phyloP scores from a whole-genome alignment of 176 grass and related monocot species.

The Musa troglodytarum region DNA sequence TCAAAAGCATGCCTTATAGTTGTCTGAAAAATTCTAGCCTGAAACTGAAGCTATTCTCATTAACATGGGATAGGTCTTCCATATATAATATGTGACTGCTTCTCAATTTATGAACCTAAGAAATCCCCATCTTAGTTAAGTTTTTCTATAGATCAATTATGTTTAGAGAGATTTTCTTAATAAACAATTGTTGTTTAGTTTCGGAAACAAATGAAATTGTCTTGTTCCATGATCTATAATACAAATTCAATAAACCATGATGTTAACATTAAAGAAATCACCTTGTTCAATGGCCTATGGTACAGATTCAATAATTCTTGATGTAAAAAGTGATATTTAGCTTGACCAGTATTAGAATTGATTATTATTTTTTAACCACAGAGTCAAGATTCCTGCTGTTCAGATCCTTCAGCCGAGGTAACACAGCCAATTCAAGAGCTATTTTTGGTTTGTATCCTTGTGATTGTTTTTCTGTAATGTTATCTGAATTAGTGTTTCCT shows the following conservation, averaged over 20 bases:
- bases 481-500: constrained; percentile 3
- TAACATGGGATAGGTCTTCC: neutral
- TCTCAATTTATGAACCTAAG: neutral
- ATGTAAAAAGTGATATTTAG: neutral
- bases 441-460: neutral
- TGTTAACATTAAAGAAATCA: neutral
- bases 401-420: constrained; percentile 74
- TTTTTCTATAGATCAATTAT: too few species aligned
- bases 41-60: too few species aligned
- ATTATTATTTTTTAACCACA: constrained; percentile 24
- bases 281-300: neutral
- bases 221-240: neutral
- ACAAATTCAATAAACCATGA: too few species aligned
- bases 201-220: neutral
- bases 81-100: neutral
- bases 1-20: too few species aligned
- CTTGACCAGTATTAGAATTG: neutral
- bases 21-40: too few species aligned
- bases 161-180: neutral
- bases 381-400: constrained; percentile 41
- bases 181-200: neutral
- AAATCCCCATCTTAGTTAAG: neutral
- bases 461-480: neutral
- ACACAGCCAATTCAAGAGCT: constrained; percentile 19
- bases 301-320: neutral